These are phyloP conservation scores for Xylaria curta DNA, from an alignment of 495 filamentous ascomycete species.

Conservation along the genomic window DNA sequence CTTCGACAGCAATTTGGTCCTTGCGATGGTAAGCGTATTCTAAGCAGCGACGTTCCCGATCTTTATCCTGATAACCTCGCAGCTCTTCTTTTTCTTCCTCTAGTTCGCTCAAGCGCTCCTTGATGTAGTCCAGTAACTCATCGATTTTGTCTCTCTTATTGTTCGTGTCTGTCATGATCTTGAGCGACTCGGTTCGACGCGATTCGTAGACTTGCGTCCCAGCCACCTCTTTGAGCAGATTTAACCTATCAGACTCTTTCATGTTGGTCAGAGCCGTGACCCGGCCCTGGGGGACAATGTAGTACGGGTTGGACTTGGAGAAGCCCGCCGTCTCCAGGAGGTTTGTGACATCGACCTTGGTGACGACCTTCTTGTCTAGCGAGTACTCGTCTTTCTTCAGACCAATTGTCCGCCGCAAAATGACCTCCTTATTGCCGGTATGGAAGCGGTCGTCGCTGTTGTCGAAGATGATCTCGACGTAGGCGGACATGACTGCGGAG, in stretches of 20 bases:
- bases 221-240: slow-evolving; percentile 93
- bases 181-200: slow-evolving; percentile 83
- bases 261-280: slow-evolving; percentile 97
- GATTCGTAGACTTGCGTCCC: slow-evolving; percentile 97
- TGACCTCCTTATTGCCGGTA: slow-evolving; percentile 87
- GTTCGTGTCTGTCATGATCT: slow-evolving; percentile 96
- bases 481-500: slow-evolving; percentile 97
- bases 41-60: slow-evolving; percentile 88
- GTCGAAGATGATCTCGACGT: slow-evolving; percentile 98
- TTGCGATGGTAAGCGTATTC: slow-evolving; percentile 94
- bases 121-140: slow-evolving; percentile 87
- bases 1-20: slow-evolving; percentile 78
- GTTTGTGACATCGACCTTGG: slow-evolving; percentile 93
- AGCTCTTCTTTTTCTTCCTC: slow-evolving; percentile 98
- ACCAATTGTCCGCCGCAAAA: slow-evolving; percentile 91
- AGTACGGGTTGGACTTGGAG: slow-evolving; percentile 97
- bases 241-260: slow-evolving; percentile 90
- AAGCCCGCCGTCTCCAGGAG: slow-evolving; percentile 95
- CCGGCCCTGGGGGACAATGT: slow-evolving; percentile 96
- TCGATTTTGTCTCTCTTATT: slow-evolving; percentile 95
- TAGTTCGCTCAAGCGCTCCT: slow-evolving; percentile 84
- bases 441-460: slow-evolving; percentile 96
- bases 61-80: slow-evolving; percentile 89
- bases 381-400: slow-evolving; percentile 99
- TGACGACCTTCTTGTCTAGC: slow-evolving; percentile 93